Conservation (phyloP, 768 basidiomycete genomes). For the Amanita pseudoporphyria region DNA sequence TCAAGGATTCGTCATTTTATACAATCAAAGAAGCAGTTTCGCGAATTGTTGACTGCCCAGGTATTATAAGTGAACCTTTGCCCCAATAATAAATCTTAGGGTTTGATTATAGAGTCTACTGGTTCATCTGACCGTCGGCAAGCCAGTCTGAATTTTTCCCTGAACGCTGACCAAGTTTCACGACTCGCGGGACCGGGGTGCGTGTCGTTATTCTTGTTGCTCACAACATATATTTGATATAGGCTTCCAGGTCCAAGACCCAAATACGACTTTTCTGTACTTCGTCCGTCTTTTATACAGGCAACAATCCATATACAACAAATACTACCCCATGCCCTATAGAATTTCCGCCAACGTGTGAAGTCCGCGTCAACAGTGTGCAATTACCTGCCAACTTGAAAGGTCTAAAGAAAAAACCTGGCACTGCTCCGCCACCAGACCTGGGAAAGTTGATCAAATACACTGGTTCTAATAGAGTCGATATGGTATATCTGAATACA, state of each 20-base stretch:
- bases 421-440: slow-evolving; percentile 88
- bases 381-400: slow-evolving; percentile 70
- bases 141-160: slow-evolving; percentile 49
- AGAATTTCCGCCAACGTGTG: slow-evolving; percentile 87
- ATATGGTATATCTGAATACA: slow-evolving; percentile 88
- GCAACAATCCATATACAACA: slow-evolving; percentile 43
- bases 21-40: slow-evolving; percentile 58
- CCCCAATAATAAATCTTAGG: slow-evolving; percentile 4
- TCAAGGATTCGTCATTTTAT: slow-evolving; percentile 78
- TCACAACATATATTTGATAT: slow-evolving; percentile 8
- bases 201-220: slow-evolving; percentile 11
- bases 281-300: slow-evolving; percentile 63
- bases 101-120: slow-evolving; percentile 48
- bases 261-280: slow-evolving; percentile 88
- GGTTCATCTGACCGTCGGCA: slow-evolving; percentile 71
- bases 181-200: slow-evolving; percentile 54
- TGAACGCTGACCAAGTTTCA: slow-evolving; percentile 51
- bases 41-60: slow-evolving; percentile 65
- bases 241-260: slow-evolving; percentile 43
- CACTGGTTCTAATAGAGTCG: slow-evolving; percentile 51
- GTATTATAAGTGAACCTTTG: slow-evolving; percentile 29
- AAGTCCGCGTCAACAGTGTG: slow-evolving; percentile 75
- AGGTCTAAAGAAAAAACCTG: slow-evolving; percentile 92
- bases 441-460: slow-evolving; percentile 32
- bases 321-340: slow-evolving; percentile 54